phyloP scores from a whole-genome alignment of 345 rosid species.

The Dovyalis caffra region DNA sequence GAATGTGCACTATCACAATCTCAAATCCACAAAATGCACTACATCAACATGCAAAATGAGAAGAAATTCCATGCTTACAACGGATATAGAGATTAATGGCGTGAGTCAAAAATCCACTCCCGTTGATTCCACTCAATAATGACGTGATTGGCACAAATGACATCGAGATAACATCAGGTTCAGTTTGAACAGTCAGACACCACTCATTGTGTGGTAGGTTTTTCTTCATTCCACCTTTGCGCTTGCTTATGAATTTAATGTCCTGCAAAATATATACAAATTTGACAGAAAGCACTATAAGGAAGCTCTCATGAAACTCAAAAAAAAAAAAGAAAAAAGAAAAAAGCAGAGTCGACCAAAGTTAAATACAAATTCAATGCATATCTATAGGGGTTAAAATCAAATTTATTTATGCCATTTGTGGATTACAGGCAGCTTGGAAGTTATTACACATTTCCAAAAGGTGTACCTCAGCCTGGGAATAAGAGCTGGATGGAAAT shows the following conservation, averaged over 20 bases:
- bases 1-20: background rate
- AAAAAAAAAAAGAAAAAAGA: background rate
- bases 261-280: constrained; percentile 47
- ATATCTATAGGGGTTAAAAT: background rate
- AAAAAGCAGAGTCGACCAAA: background rate
- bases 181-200: constrained; percentile 86
- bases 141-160: constrained; percentile 89
- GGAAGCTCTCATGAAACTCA: no score
- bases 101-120: constrained; percentile 93
- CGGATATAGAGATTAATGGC: constrained; percentile 92
- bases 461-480: constrained; percentile 30
- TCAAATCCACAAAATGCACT: background rate
- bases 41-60: background rate
- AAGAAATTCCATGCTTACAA: constrained; percentile 45
- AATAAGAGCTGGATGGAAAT: constrained; percentile 35
- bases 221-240: constrained; percentile 79
- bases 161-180: constrained; percentile 93
- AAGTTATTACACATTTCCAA: background rate
- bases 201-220: constrained; percentile 73
- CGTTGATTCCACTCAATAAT: constrained; percentile 87
- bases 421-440: background rate
- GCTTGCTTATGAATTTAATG: constrained; percentile 54
- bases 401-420: constrained; percentile 2
- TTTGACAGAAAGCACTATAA: background rate
- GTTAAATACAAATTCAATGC: background rate